Percentiles rank a stretch among this genome's conserved stretches.
phyloP scores from a whole-genome alignment of 2,329 filamentous ascomycete species.

The Monosporascus sp. region DNA sequence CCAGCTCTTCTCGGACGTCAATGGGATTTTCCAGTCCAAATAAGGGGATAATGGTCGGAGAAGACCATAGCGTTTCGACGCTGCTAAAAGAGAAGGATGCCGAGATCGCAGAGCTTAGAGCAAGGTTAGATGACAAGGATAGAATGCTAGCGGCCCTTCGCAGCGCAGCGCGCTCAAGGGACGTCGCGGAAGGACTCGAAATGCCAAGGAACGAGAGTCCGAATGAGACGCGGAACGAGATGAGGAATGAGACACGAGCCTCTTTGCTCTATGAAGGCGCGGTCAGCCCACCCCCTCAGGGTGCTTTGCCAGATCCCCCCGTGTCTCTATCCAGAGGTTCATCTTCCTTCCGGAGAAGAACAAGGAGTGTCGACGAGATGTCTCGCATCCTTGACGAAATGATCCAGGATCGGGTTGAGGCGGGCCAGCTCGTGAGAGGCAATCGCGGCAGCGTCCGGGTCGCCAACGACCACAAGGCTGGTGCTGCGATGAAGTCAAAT shows the following conservation, averaged over 20 bases:
- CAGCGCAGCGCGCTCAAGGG: slow-evolving; percentile 78
- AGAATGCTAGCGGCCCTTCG: slow-evolving; percentile 85
- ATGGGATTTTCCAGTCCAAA: slow-evolving; percentile 60
- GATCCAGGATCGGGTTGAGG: slow-evolving; percentile 84
- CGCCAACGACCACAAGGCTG: slow-evolving; percentile 40
- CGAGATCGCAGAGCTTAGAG: slow-evolving; percentile 87
- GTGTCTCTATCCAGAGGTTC: slow-evolving; percentile 20
- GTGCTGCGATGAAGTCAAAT: slow-evolving; percentile 27
- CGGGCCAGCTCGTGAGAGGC: slow-evolving; percentile 64
- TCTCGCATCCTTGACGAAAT: slow-evolving; percentile 92
- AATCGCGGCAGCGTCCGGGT: slow-evolving; percentile 63
- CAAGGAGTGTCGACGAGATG: slow-evolving; percentile 82
- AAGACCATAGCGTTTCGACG: slow-evolving; percentile 70
- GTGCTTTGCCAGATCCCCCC: slow-evolving; percentile 26
- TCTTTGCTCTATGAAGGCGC: slow-evolving; percentile 27
- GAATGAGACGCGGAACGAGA: not conserved
- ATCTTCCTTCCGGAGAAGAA: slow-evolving; percentile 43
- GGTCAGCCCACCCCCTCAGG: slow-evolving; percentile 27
- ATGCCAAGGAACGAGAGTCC: slow-evolving; percentile 25
- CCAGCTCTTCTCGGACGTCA: slow-evolving; percentile 84
- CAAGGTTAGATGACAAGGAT: slow-evolving; percentile 89
- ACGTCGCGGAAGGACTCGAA: slow-evolving; percentile 61
- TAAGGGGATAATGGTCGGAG: slow-evolving; percentile 65
- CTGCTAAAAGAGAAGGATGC: slow-evolving; percentile 82
- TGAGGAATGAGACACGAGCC: slow-evolving; percentile 16